Evolutionary conservation across 2,329 filamentous ascomycete genomes (phyloP), one percentile per base, ranked within the genome.

Genomic region (Colletotrichum euphorbiae): DNA sequence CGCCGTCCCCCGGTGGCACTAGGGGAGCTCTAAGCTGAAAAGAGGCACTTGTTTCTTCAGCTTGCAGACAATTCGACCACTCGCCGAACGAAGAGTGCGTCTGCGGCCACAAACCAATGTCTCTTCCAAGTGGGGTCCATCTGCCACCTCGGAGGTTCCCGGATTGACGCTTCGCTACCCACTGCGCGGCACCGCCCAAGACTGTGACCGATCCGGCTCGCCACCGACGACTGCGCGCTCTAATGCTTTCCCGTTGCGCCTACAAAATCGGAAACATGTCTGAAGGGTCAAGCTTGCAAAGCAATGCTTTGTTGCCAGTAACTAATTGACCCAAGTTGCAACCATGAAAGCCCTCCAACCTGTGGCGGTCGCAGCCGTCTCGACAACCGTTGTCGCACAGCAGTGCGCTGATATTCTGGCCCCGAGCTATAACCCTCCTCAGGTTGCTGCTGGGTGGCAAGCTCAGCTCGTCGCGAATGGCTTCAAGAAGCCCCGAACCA

Each of bases 381-480:
- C 62, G 8, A 51, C 68, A 11, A 48, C 68, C n/a, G 64, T 51
- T 17, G 12, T 61, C n/a, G 69, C 69, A 1, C 58, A 68, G n/a
- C 38, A 48, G 24, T 83, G 81, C 74, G 70, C 76, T 24, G 78
- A 76, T 64, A 73, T 77, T 28, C 75, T 83, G 40, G 62, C 72
- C 6, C 77, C 80, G 2, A 71, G 71, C 38, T 80, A 81, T 69
- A 74, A 75, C 3, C 67, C 74, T 4, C 83, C 82, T 12, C 73
- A 73, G 2, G 78, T 81, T 9, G 80, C 80, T 19, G 71, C 75
- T 4, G 82, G 81, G 33, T 86, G 83, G 81, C 75, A 79, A 6
- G 81, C 80, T 15, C 78, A 81, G 67, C 76, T 85, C 3, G 73
- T 84, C 21, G 80, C 79, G 43, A 79, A 77, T 28, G 78, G 78